Base-by-base conservation (phyloP, 2,329 filamentous ascomycete species). In the Fusarium subtropicale region DNA sequence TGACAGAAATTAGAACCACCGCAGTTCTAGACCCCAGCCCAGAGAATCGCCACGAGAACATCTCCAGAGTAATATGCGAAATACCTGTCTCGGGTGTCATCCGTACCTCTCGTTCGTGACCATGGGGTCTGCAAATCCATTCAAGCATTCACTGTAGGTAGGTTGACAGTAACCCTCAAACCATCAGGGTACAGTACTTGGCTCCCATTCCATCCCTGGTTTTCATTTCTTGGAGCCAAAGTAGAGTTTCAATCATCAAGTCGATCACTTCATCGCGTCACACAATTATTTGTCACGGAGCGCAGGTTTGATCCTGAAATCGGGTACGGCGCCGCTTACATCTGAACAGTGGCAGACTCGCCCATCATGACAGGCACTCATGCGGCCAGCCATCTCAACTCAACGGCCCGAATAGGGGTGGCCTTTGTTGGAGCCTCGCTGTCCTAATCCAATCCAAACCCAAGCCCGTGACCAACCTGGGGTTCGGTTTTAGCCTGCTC, bases 391-490 rank as follows among this genome's bases (percentile, higher is more conserved):
- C 44, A 45, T 31, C 39, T 56, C 47, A 75, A 75, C 28, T 56
- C 51, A 75, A 75, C 72, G 73, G 73, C 72, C 73, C 73, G 73
- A 75, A 75, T 75, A 75, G 66, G 59, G 56, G 46, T 41, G 57
- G 53, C 56, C 50, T 66, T 65, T 20, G 50, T 44, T 68, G 67
- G 54, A 63, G 54, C 55, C 55, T 63, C 48, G 61, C 58, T 56
- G 52, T 47, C 58, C 58, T 52, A 62, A 45, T 52, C 62, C 68
- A 64, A 64, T 53, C 56, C 59, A 57, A 63, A 52, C 58, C 39
- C 44, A 44, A 53, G 51, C 55, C 55, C 38, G 41, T 69, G 57
- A 54, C 64, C 70, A 62, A 68, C 65, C 28, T 48, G 57, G 39
- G 65, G 52, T 55, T 55, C 31, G 59, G 31, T 69, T 61, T 61